Base-by-base conservation (phyloP, 176 grass and related monocot genomes). In the Dendrocalamus sinicus region DNA sequence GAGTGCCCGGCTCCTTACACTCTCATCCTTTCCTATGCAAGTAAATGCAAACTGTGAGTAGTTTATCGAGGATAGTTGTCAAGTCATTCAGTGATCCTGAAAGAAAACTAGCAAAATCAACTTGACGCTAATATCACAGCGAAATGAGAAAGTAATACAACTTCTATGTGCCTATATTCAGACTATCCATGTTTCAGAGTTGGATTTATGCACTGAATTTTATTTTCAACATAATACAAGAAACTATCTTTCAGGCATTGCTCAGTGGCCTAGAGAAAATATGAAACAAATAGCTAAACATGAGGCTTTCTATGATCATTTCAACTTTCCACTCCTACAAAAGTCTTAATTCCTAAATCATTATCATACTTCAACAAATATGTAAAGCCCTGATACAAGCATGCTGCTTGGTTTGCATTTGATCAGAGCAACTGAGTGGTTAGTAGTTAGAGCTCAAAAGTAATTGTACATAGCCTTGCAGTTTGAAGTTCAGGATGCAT, bases 1-100 rank as follows among this genome's bases (percentile, higher is more conserved):
- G 35, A 96, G 91, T 26, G 96, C 88, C 81, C 92, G 82, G 32
- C 46, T 96, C 86, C 86, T 90, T 52, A 99, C 90, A 66, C 89
- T 89, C 19, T 99, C 92, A 83, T 91, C 87, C 57, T 92, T 89
- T 60, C 92, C 96, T 99, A 87, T 81, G 22, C 45, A 84, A 26
- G 55, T n/a, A 60, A 16, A 79, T 57, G 65, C 4, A 90, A 82
- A 80, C 2, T 52, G 12, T 80, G 9, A 91, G 75, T 53, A 71
- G 14, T 0, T n/a, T 67, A 68, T 57, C 9, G 17, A 51, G 23
- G 51, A 43, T 68, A 28, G 40, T 44, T 51, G 24, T 0, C 4
- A 90, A 73, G 20, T 32, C 19, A 70, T 86, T 40, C 39, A 40
- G 41, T 40, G 12, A 50, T 63, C 26, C 4, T 46, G 24, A 40